Conservation (phyloP, 2,329 filamentous ascomycete species). For the Albifimbria verrucaria region DNA sequence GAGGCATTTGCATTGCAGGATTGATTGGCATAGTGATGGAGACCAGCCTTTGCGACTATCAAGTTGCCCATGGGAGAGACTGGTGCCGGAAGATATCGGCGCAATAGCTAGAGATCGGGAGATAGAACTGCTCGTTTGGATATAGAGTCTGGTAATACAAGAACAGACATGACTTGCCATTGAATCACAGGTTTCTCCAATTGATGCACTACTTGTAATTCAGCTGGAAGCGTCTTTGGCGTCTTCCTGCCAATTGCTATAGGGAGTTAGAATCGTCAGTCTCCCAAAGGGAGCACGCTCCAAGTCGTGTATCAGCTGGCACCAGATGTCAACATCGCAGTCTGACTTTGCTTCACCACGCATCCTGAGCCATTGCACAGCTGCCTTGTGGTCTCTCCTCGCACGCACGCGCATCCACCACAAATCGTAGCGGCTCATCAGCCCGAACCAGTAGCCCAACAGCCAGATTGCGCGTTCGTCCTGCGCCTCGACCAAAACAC, state of each 20-base stretch:
- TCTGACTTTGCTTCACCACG: constrained; percentile 9
- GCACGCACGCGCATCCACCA: constrained; percentile 19
- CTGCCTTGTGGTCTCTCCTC: constrained; percentile 12
- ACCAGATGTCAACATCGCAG: constrained; percentile 14
- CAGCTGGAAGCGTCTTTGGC: too few relatives aligned
- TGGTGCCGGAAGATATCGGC: constrained; percentile 52
- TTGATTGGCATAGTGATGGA: constrained; percentile 82
- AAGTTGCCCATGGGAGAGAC: constrained; percentile 74
- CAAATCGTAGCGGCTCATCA: constrained; percentile 16
- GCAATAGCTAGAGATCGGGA: neutral
- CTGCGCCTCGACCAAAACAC: constrained; percentile 11
- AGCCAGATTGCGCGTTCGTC: constrained; percentile 20
- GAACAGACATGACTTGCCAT: too few relatives aligned
- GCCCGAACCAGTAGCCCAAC: constrained; percentile 19
- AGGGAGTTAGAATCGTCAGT: neutral
- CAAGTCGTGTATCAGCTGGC: constrained; percentile 16
- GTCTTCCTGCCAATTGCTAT: too few relatives aligned
- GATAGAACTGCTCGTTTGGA: too few relatives aligned
- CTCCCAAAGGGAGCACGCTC: constrained; percentile 6
- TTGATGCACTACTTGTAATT: too few relatives aligned
- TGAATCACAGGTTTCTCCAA: too few relatives aligned
- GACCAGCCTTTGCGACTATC: constrained; percentile 76
- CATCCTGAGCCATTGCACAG: constrained; percentile 13
- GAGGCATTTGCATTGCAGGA: constrained; percentile 83
- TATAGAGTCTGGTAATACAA: too few relatives aligned